These are phyloP conservation scores for Geotrichum bryndzae DNA, from an alignment of 1,139 yeast genomes.

Conservation along the genomic window DNA sequence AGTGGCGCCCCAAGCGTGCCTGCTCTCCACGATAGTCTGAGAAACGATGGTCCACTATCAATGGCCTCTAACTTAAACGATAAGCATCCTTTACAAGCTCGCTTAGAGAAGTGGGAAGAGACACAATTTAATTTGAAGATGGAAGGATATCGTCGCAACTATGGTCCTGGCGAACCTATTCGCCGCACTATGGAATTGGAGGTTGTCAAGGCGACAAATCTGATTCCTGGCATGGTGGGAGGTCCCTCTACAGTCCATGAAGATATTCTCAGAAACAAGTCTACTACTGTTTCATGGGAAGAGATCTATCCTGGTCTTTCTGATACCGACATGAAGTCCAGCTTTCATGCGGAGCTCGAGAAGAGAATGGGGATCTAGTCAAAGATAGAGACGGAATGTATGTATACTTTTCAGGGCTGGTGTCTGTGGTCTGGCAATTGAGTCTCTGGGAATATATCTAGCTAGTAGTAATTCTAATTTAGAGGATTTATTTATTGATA, in stretches of 20 bases:
- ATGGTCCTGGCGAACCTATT: slow-evolving; percentile 92
- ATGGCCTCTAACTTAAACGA: slow-evolving; percentile 66
- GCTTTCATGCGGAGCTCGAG: slow-evolving; percentile 65
- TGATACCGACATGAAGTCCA: slow-evolving; percentile 38
- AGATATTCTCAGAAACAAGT: slow-evolving; percentile 75
- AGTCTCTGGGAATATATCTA: not conserved
- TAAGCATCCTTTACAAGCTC: slow-evolving; percentile 79
- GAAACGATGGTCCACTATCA: slow-evolving; percentile 25
- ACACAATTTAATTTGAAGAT: slow-evolving; percentile 64
- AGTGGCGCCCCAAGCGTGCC: slow-evolving; percentile 29
- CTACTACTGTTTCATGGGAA: slow-evolving; percentile 82
- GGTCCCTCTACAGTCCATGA: slow-evolving; percentile 49
- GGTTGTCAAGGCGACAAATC: slow-evolving; percentile 68
- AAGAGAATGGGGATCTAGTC: slow-evolving; percentile 39
- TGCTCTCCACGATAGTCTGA: slow-evolving; percentile 29
- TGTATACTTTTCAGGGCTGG: not conserved
- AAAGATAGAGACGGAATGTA: not conserved
- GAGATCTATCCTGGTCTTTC: slow-evolving; percentile 59
- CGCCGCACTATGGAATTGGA: slow-evolving; percentile 81
- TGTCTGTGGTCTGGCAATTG: not conserved
- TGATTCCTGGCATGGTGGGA: slow-evolving; percentile 58
- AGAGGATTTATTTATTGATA: slow-evolving; percentile 4
- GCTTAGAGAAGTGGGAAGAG: slow-evolving; percentile 73
- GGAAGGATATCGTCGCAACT: slow-evolving; percentile 74
- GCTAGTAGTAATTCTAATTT: slow-evolving; percentile 6